Evolutionary conservation across 352 stramenopile genomes (phyloP).

Genomic region (Globisporangium cylindrosporum): DNA sequence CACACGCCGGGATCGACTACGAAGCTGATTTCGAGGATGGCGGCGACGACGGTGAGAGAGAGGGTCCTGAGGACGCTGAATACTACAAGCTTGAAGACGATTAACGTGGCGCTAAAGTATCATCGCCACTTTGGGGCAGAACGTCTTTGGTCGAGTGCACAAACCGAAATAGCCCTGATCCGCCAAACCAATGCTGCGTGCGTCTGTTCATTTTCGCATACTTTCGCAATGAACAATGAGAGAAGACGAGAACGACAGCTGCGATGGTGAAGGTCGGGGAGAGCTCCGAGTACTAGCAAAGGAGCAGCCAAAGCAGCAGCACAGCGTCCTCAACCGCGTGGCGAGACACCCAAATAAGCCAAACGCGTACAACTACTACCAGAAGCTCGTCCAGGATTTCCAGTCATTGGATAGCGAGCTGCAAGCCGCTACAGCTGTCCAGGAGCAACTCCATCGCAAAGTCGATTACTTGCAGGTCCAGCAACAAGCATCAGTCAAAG

Average conservation of each 20-base stretch:
- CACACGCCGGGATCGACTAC: conserved; percentile 11
- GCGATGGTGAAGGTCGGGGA: background rate
- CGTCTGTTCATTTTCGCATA: conserved; percentile 6
- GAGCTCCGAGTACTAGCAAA: background rate
- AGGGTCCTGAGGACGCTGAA: conserved; percentile 7
- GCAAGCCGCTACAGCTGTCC: conserved; percentile 8
- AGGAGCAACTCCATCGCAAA: conserved; percentile 18
- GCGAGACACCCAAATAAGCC: conserved; percentile 12
- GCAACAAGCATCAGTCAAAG: conserved; percentile 10
- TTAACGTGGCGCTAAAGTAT: background rate
- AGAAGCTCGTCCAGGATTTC: conserved; percentile 51
- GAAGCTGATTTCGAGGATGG: conserved; percentile 23
- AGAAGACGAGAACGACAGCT: background rate
- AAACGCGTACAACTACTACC: conserved; percentile 52
- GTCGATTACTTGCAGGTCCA: conserved; percentile 9
- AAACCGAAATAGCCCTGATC: background rate
- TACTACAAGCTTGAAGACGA: conserved; percentile 16
- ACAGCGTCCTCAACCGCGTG: background rate
- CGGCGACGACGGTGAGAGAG: conserved; percentile 5
- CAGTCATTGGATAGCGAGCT: conserved; percentile 43
- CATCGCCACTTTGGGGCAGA: no score
- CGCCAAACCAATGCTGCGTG: background rate
- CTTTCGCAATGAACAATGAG: background rate
- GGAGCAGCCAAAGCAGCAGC: background rate
- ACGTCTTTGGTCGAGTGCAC: background rate